Base-by-base conservation (phyloP, 768 basidiomycete species). In the Cystofilobasidium bisporidii region DNA sequence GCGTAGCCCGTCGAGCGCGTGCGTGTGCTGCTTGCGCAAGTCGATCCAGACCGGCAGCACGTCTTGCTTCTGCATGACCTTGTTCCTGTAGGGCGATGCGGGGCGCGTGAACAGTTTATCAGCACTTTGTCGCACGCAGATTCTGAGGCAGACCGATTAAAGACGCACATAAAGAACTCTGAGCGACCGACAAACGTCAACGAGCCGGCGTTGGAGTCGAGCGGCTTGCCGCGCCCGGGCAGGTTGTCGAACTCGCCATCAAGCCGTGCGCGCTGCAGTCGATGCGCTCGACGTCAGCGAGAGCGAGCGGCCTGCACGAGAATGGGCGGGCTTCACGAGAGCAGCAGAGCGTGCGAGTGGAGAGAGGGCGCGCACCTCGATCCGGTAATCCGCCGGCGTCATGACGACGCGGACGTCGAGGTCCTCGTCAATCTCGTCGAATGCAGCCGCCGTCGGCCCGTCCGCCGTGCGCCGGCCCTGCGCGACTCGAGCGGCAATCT, bases 11-110 rank as follows among this genome's bases (percentile, higher is more conserved):
- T 60, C 59, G 33, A 69, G 63, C 15, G 57, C 50, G 17, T 8
- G 11, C 22, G 57, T 32, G 32, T 69, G 68, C 32, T 61, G 56
- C 32, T 61, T 43, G 14, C 55, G 63, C n/a, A 45, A 41, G 18
- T 61, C 30, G n/a, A 69, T 69, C 68, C 68, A 69, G 11, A 57
- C 38, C 0, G 68, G 68, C 15, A 69, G 50, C 10, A 62, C 68
- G 15, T 69, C 63, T 57, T 69, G 60, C 11, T 36, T 8, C 33
- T 69, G 53, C 20, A 69, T 32, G 20, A 64, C 36, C 11, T 58
- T 56, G 33, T 69, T 69, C 67, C 56, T 63, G 24, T 36, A 5
- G 36, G 12, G 36, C 22, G n/a, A n/a, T n/a, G n/a, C n/a, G n/a
- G n/a, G n/a, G 36, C 24, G 40, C 40, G 47, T 22, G 22, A 12